phyloP scores from a whole-genome alignment of 1,284 basidiomycete genomes.

The Malassezia obtusa region DNA sequence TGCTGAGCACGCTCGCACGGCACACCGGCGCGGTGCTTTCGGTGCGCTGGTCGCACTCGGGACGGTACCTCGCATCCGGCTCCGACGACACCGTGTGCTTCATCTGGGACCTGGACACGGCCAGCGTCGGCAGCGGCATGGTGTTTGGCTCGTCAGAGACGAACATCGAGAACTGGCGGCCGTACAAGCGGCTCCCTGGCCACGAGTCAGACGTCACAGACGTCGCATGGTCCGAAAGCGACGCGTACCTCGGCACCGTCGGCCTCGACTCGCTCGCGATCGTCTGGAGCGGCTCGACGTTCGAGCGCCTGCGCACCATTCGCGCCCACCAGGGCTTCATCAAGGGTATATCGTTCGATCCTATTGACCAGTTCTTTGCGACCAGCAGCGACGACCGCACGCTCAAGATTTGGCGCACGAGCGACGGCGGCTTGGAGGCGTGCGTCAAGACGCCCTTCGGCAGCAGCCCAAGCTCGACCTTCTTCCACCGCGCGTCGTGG shows the following conservation, averaged over 20 bases:
- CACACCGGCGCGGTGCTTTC: conserved; percentile 88
- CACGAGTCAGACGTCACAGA: conserved; percentile 80
- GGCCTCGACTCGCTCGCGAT: conserved; percentile 83
- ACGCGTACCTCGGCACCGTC: conserved; percentile 73
- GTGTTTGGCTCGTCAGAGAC: conserved; percentile 39
- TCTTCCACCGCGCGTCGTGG: conserved; percentile 91
- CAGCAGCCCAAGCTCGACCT: conserved; percentile 85
- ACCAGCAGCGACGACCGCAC: conserved; percentile 82
- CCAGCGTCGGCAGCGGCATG: conserved; percentile 24
- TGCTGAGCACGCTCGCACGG: conserved; percentile 79
- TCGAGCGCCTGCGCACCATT: conserved; percentile 59
- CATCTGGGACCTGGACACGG: conserved; percentile 81
- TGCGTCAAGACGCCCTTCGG: conserved; percentile 81
- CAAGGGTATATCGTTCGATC: conserved; percentile 97
- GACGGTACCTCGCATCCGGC: conserved; percentile 85
- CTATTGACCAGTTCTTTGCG: conserved; percentile 78
- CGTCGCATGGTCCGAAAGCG: conserved; percentile 82
- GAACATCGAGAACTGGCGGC: conserved; percentile 87
- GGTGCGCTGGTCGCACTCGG: conserved; percentile 91
- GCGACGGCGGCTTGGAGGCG: conserved; percentile 76
- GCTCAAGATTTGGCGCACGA: conserved; percentile 91
- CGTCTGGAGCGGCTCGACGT: conserved; percentile 58
- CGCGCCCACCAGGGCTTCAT: conserved; percentile 90
- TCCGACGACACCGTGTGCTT: conserved; percentile 91
- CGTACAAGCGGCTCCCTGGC: conserved; percentile 76